These are phyloP conservation scores for Candida succiphila DNA, from an alignment of 805 yeast genomes.

Conservation along the genomic window DNA sequence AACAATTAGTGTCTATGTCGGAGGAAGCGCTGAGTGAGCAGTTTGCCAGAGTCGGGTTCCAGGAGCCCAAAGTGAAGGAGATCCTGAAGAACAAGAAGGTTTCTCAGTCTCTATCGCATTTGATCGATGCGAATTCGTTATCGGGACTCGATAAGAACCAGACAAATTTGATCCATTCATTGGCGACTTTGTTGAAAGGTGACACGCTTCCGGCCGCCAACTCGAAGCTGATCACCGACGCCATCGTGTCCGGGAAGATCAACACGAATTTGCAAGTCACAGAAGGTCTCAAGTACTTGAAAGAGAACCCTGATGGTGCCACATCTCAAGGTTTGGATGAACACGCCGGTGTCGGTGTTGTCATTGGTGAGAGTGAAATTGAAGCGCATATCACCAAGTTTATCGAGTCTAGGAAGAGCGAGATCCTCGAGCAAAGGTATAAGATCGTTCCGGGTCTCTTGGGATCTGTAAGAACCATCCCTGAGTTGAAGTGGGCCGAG, in stretches of 20 bases:
- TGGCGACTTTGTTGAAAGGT: slow-evolving; percentile 66
- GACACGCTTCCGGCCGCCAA: slow-evolving; percentile 38
- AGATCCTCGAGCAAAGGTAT: slow-evolving; percentile 66
- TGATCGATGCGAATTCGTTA: slow-evolving; percentile 31
- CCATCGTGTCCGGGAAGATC: slow-evolving; percentile 55
- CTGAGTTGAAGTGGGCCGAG: slow-evolving; percentile 84
- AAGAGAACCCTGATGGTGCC: slow-evolving; percentile 34
- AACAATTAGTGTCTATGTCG: too few relatives aligned
- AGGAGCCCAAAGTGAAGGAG: slow-evolving; percentile 68
- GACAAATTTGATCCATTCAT: slow-evolving; percentile 59
- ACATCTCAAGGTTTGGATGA: slow-evolving; percentile 41
- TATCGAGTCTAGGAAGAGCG: slow-evolving; percentile 47
- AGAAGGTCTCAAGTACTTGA: slow-evolving; percentile 72
- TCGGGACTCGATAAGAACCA: slow-evolving; percentile 44
- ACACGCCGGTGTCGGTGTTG: slow-evolving; percentile 79
- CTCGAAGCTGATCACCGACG: slow-evolving; percentile 44
- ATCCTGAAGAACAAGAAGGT: slow-evolving; percentile 82
- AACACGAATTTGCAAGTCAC: slow-evolving; percentile 64
- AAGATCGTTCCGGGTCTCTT: slow-evolving; percentile 66
- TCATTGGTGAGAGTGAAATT: slow-evolving; percentile 57
- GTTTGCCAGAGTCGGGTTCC: slow-evolving; percentile 49
- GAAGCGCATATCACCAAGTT: slow-evolving; percentile 46
- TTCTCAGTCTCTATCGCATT: slow-evolving; percentile 52
- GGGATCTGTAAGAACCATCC: slow-evolving; percentile 65
- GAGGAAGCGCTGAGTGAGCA: slow-evolving; percentile 19